Evolutionary conservation across 495 filamentous ascomycete species (phyloP).

Genomic region (Glonium stellatum): DNA sequence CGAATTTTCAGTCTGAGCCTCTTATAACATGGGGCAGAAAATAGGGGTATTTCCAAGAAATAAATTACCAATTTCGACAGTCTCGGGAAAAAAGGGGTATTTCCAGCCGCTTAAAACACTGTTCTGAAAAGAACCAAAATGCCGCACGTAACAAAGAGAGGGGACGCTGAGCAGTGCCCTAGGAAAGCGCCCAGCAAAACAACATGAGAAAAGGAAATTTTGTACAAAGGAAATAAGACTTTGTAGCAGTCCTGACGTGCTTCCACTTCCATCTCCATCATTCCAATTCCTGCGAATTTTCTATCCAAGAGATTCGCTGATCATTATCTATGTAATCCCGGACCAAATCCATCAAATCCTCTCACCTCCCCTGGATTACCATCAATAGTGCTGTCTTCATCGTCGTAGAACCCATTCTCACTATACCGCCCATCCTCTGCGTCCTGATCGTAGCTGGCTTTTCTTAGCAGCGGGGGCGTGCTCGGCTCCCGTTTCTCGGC

Average conservation of each 20-base stretch:
- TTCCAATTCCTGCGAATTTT: background rate
- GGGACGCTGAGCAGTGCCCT: background rate
- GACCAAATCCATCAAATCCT: conserved; percentile 3
- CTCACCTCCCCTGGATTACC: conserved; percentile 12
- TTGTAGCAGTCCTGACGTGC: background rate
- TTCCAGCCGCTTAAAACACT: too few relatives aligned
- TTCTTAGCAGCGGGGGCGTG: conserved; percentile 44
- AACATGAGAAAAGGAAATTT: conserved; percentile 4
- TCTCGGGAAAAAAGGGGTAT: too few relatives aligned
- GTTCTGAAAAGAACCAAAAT: too few relatives aligned
- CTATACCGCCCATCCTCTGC: conserved; percentile 32
- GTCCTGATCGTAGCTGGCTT: conserved; percentile 36
- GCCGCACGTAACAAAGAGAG: background rate
- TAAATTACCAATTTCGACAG: too few relatives aligned
- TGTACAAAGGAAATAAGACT: conserved; percentile 1
- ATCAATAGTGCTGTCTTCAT: conserved; percentile 28
- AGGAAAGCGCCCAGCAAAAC: background rate
- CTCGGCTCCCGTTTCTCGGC: conserved; percentile 45
- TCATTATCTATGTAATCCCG: background rate
- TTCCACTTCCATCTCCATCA: background rate
- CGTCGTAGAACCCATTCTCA: conserved; percentile 32
- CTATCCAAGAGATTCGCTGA: background rate
- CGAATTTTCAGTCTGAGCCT: too few relatives aligned
- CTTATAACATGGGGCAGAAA: too few relatives aligned
- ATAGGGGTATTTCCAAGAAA: too few relatives aligned